Conservation (phyloP, 2,329 filamentous ascomycete genomes). For the Calonectria hongkongensis region DNA sequence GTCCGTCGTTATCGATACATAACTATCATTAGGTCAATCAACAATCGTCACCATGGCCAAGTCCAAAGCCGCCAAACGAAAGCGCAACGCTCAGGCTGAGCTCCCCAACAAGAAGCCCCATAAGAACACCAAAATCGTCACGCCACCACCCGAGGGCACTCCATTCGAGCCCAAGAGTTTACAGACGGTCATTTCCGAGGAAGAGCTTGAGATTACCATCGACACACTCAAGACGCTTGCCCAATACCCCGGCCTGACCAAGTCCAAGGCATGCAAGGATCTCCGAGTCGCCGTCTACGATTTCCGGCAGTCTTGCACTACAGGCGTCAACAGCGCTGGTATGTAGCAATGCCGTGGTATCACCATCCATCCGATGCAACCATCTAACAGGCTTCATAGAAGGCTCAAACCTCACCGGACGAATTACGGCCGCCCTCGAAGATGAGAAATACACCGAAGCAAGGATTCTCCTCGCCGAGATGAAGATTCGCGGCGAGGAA, state of each 20-base stretch:
- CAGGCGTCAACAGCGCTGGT: constrained; percentile 76
- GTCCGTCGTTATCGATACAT: constrained; percentile 14
- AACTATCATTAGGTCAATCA: constrained; percentile 14
- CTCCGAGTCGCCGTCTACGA: constrained; percentile 80
- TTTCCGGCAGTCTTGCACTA: constrained; percentile 81
- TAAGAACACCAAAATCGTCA: constrained; percentile 58
- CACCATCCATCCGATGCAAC: background rate
- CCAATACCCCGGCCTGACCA: constrained; percentile 77
- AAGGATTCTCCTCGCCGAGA: constrained; percentile 79
- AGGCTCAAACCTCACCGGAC: constrained; percentile 78
- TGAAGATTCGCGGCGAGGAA: constrained; percentile 79
- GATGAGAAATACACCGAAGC: constrained; percentile 81
- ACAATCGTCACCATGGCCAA: constrained; percentile 62
- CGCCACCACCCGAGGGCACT: constrained; percentile 60
- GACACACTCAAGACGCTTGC: constrained; percentile 78
- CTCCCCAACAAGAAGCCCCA: constrained; percentile 59
- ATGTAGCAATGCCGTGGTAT: constrained; percentile 32
- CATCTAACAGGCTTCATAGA: constrained; percentile 56
- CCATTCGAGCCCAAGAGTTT: constrained; percentile 69
- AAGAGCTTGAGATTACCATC: constrained; percentile 80
- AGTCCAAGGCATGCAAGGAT: constrained; percentile 81
- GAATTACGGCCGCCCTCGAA: constrained; percentile 78
- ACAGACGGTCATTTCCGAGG: constrained; percentile 73
- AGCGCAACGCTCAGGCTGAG: constrained; percentile 62
- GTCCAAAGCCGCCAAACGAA: constrained; percentile 67